Percentiles rank a stretch among this genome's conserved stretches.
Conservation (phyloP, 208 protist genomes). For the Wallacemonas collosoma region DNA sequence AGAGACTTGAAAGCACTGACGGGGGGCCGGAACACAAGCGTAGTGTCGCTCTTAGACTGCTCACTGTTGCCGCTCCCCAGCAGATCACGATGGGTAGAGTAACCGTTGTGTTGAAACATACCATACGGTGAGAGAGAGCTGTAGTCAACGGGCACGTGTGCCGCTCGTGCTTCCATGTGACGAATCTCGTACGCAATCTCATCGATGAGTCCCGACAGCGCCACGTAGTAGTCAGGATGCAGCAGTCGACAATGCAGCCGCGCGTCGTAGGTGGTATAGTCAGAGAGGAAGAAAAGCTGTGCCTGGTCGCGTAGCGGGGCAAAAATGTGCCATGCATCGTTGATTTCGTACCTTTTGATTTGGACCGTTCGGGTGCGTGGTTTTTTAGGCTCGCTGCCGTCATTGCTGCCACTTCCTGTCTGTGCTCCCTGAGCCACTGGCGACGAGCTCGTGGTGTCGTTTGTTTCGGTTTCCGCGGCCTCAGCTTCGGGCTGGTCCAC, state of each 20-base stretch:
- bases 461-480: background rate
- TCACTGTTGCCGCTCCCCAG: background rate
- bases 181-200: constrained; percentile 59
- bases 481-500: constrained; percentile 18
- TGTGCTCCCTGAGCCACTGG: background rate
- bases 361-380: constrained; percentile 47
- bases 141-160: constrained; percentile 18
- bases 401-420: background rate
- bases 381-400: background rate
- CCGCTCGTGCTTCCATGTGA: constrained; percentile 43
- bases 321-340: constrained; percentile 71
- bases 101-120: constrained; percentile 29
- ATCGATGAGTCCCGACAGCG: constrained; percentile 49
- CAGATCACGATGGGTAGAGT: constrained; percentile 12
- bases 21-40: constrained; percentile 71
- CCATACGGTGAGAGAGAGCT: constrained; percentile 29
- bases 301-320: constrained; percentile 46
- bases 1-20: constrained; percentile 69
- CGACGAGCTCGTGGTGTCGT: constrained; percentile 8
- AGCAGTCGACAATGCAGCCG: constrained; percentile 57
- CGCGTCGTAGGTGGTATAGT: constrained; percentile 69
- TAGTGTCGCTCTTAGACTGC: background rate
- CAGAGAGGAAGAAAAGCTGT: constrained; percentile 58
- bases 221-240: constrained; percentile 58
- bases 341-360: constrained; percentile 69